phyloP scores from a whole-genome alignment of 139 green algal genomes.

The Micractinium conductrix region DNA sequence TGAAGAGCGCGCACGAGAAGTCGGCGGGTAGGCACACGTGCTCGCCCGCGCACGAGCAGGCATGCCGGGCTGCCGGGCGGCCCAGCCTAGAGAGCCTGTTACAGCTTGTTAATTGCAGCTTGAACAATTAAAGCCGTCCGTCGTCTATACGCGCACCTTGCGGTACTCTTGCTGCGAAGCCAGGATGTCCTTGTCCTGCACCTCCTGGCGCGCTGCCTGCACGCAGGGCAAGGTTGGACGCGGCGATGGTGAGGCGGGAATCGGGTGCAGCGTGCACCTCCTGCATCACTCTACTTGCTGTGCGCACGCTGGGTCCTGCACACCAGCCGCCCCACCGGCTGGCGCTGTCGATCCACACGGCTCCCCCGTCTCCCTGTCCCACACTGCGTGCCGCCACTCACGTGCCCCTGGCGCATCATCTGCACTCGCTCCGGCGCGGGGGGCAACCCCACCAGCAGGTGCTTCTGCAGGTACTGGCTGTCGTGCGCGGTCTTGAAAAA shows the following conservation, averaged over 20 bases:
- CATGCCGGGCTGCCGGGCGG: no score
- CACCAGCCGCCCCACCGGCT: no score
- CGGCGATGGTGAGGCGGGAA: not conserved
- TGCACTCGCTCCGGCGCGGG: conserved; percentile 85
- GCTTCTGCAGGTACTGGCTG: conserved; percentile 77
- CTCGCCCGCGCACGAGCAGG: no score
- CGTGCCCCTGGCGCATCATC: conserved; percentile 72
- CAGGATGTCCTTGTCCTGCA: conserved; percentile 49
- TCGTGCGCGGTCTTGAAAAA: conserved; percentile 96
- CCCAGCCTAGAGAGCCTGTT: no score
- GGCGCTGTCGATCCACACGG: no score
- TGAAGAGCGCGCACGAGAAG: no score
- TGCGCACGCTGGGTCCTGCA: not conserved
- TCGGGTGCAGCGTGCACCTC: not conserved
- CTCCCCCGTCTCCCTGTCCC: no score
- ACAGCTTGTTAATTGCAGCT: no score
- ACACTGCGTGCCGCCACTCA: conserved; percentile 67
- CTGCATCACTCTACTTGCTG: not conserved
- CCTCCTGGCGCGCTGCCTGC: conserved; percentile 28
- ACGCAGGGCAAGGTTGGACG: not conserved
- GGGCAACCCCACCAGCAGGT: conserved; percentile 86
- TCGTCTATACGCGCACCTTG: conserved; percentile 46
- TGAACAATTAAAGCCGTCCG: no score
- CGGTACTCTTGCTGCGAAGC: conserved; percentile 81
- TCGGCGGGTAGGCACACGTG: no score